Base-by-base conservation (phyloP, 2,329 filamentous ascomycete species). In the Botrytis squamosa region DNA sequence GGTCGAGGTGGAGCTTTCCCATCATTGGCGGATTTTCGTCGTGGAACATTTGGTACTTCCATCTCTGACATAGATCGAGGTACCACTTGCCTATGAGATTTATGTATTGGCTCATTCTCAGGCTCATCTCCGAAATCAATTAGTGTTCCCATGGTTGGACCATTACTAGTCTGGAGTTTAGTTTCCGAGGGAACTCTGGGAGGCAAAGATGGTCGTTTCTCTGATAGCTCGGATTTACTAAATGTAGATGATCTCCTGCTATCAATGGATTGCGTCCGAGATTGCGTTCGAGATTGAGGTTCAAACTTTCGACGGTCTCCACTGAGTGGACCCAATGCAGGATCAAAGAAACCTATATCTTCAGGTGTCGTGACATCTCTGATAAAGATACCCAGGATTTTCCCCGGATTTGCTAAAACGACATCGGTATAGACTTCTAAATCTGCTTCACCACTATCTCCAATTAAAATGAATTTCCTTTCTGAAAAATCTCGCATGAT, bases 371-470 rank as follows among this genome's bases (percentile, higher is more conserved):
- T 99, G 36, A 99, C 93, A 82, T 99, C 96, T 72, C 97, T 89
- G 76, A 99, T 98, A 82, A 98, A 98, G 10, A 99, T 89, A 0
- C 96, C 44, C 94, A 85, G 71, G 3, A 99, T 90, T 42, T 93
- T 89, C 0, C 93, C 92, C 0, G 95, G 95, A 78, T 98, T 91
- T 3, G 93, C 90, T 49, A 95, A 80, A 0, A 92, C 95, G n/a
- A 97, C 88, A 76, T 99, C 96, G 0, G 95, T 98, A 80, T 99
- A 99, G 0, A 98, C 94, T 82, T 99, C 97, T 4, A 99, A 85
- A 83, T 99, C 97, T 12, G 95, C 96, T 83, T 99, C 96, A 55
- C 97, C 96, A 78, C 95, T 98, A 81, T 99, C 96, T 14, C 96
- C 96, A 16, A 98, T 92, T 3, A 99, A 87, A 4, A 99, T 89